These are phyloP conservation scores for Neolentinus lepideus DNA, from an alignment of 1,284 basidiomycete genomes.

Conservation along the genomic window DNA sequence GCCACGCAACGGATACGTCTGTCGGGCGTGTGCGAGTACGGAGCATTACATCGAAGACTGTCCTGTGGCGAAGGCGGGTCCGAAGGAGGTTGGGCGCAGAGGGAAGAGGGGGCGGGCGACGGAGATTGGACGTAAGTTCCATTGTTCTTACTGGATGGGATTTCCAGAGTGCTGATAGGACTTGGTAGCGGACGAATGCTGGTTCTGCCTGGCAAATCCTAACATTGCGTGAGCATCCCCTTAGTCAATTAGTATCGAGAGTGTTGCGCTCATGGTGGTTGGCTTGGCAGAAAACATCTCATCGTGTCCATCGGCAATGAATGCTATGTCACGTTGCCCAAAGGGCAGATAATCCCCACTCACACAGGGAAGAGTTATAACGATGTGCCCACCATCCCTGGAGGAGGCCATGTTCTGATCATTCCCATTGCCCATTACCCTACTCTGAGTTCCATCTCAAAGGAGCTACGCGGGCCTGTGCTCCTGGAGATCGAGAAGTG, in stretches of 20 bases:
- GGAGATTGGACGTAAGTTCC: slow-evolving; percentile 68
- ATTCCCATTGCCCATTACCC: slow-evolving; percentile 75
- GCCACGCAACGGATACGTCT: slow-evolving; percentile 78
- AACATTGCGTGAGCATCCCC: slow-evolving; percentile 68
- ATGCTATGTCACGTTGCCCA: slow-evolving; percentile 89
- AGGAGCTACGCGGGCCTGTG: slow-evolving; percentile 70
- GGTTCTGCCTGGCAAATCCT: slow-evolving; percentile 95
- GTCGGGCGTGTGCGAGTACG: slow-evolving; percentile 81
- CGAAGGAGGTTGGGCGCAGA: slow-evolving; percentile 28
- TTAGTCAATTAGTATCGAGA: background rate
- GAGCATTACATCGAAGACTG: slow-evolving; percentile 85
- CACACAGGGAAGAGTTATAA: slow-evolving; percentile 39
- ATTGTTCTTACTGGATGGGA: slow-evolving; percentile 12
- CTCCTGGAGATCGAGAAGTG: slow-evolving; percentile 73
- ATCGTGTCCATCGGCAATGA: slow-evolving; percentile 90
- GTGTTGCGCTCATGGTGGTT: slow-evolving; percentile 7
- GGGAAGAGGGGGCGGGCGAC: slow-evolving; percentile 54
- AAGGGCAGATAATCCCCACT: slow-evolving; percentile 87
- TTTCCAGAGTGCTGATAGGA: background rate
- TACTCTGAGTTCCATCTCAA: slow-evolving; percentile 56
- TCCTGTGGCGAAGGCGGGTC: slow-evolving; percentile 51
- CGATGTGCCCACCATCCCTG: slow-evolving; percentile 57
- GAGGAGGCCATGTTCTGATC: slow-evolving; percentile 90
- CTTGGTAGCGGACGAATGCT: slow-evolving; percentile 77
- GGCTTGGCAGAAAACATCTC: slow-evolving; percentile 71